These are phyloP conservation scores for Chlamydomonas eustigma DNA, from an alignment of 139 green algal species.

Conservation along the genomic window DNA sequence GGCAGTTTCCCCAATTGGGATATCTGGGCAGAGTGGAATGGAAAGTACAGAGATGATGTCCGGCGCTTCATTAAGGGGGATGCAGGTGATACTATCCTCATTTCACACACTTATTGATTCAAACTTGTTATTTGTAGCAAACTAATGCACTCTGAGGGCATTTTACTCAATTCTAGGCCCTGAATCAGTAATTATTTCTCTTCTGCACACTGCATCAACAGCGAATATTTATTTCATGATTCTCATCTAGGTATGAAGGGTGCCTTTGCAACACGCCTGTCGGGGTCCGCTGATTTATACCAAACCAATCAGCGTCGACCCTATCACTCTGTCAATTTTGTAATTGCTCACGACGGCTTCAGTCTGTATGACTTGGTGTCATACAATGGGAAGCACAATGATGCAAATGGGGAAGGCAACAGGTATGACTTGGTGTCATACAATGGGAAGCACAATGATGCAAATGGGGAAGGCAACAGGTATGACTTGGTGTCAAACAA, in stretches of 20 bases:
- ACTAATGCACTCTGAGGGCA: no score
- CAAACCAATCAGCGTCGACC: slow-evolving; percentile 22
- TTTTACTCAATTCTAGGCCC: no score
- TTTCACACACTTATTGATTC: not conserved
- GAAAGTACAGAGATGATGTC: slow-evolving; percentile 83
- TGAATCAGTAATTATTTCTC: no score
- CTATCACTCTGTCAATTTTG: slow-evolving; percentile 95
- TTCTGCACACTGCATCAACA: no score
- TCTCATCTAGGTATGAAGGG: slow-evolving; percentile 69
- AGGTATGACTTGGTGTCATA: slow-evolving; percentile 20
- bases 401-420: slow-evolving; percentile 60
- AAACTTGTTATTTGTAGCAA: no score
- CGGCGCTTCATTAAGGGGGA: slow-evolving; percentile 65
- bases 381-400: slow-evolving; percentile 73
- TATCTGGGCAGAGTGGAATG: slow-evolving; percentile 92
- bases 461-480: no score
- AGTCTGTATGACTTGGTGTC: slow-evolving; percentile 86
- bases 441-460: no score
- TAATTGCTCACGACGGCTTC: slow-evolving; percentile 95
- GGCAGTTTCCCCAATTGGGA: slow-evolving; percentile 91
- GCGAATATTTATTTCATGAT: no score
- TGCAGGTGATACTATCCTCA: not conserved
- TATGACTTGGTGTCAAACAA: no score
- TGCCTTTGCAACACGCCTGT: slow-evolving; percentile 82
- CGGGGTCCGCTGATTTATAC: slow-evolving; percentile 92